Evolutionary conservation across 2,329 filamentous ascomycete species (phyloP).

Genomic region (Fusarium compactum): DNA sequence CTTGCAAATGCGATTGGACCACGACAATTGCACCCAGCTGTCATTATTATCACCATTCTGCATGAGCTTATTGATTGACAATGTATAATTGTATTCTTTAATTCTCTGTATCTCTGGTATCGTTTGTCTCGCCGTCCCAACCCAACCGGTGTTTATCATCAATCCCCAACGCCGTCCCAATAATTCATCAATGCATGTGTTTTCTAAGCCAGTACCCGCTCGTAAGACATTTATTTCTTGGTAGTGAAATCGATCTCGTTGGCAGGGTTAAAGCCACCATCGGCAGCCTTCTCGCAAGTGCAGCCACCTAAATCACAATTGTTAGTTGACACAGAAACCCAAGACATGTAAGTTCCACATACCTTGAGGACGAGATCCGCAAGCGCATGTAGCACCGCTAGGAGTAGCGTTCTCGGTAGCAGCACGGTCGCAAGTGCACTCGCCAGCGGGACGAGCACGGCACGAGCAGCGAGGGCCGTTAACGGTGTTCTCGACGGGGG

Average conservation of each 20-base stretch:
- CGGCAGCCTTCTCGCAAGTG: slow-evolving; percentile 82
- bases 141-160: slow-evolving; percentile 2
- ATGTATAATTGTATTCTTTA: background rate
- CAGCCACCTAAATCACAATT: slow-evolving; percentile 68
- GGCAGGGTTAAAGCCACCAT: slow-evolving; percentile 69
- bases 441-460: slow-evolving; percentile 80
- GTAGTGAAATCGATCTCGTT: slow-evolving; percentile 92
- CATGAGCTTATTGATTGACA: background rate
- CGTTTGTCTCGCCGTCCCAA: slow-evolving; percentile 23
- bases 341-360: slow-evolving; percentile 50
- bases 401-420: slow-evolving; percentile 74
- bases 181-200: slow-evolving; percentile 25
- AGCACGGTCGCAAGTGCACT: slow-evolving; percentile 84
- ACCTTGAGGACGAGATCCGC: slow-evolving; percentile 80
- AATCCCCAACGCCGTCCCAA: slow-evolving; percentile 39
- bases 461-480: slow-evolving; percentile 84
- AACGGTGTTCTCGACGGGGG: slow-evolving; percentile 78
- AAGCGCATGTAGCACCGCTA: slow-evolving; percentile 75
- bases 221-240: slow-evolving; percentile 46
- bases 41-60: background rate
- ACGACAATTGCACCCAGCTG: background rate
- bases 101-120: slow-evolving; percentile 27
- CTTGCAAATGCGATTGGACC: background rate
- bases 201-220: background rate
- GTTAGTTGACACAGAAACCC: slow-evolving; percentile 17